These are phyloP conservation scores for Neopestalotiopsis sp. DNA, from an alignment of 2,329 filamentous ascomycete species.

Conservation along the genomic window DNA sequence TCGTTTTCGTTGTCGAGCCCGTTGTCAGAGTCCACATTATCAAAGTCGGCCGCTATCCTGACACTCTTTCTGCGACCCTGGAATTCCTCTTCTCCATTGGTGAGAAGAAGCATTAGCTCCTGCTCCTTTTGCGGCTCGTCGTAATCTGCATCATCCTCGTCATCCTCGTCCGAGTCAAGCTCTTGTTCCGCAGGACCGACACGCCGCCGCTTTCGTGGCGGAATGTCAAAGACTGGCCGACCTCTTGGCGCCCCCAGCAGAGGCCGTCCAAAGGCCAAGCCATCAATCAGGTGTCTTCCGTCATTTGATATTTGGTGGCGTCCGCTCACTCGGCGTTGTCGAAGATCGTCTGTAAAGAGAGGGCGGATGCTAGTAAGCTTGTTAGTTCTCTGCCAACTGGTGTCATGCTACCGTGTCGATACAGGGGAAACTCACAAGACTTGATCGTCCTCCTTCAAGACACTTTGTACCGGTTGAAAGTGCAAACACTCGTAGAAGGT, in stretches of 20 bases:
- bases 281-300: constrained; percentile 84
- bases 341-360: constrained; percentile 76
- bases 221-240: constrained; percentile 73
- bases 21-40: constrained; percentile 34
- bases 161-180: constrained; percentile 33
- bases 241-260: constrained; percentile 64
- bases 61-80: constrained; percentile 29
- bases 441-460: constrained; percentile 84
- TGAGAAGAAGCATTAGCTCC: constrained; percentile 40
- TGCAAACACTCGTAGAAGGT: constrained; percentile 84
- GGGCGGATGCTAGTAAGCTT: constrained; percentile 70
- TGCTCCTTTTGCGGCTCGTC: constrained; percentile 40
- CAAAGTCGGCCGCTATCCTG: constrained; percentile 35
- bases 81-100: constrained; percentile 33
- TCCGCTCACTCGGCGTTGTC: constrained; percentile 74
- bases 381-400: background rate
- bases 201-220: constrained; percentile 73
- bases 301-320: constrained; percentile 80
- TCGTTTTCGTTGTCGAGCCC: constrained; percentile 19
- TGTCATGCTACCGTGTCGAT: no score
- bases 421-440: constrained; percentile 65
- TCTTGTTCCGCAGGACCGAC: constrained; percentile 47
- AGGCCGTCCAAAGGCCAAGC: constrained; percentile 81
- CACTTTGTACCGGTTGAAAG: constrained; percentile 72
- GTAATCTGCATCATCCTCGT: constrained; percentile 38